Percentiles rank a stretch among this genome's conserved stretches.
These are phyloP conservation scores for Nigrospora osmanthi DNA, from an alignment of 2,329 filamentous ascomycete genomes.

Conservation along the genomic window DNA sequence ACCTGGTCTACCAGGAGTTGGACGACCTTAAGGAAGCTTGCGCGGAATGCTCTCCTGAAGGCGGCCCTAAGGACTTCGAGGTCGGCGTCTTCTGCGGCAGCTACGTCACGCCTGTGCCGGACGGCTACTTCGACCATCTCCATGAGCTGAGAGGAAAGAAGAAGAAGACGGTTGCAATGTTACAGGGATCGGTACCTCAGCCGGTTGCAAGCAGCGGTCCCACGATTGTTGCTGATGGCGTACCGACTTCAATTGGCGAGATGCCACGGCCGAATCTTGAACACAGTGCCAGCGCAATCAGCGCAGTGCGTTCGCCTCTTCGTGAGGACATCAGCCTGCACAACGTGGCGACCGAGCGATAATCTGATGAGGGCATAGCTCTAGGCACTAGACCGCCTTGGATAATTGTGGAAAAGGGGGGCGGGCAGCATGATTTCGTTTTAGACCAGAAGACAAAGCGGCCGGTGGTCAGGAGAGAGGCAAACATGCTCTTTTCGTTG, in stretches of 20 bases:
- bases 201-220: slow-evolving; percentile 11
- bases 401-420: too few relatives aligned
- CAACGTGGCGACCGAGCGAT: slow-evolving; percentile 11
- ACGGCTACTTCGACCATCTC: slow-evolving; percentile 76
- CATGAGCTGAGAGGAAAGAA: slow-evolving; percentile 65
- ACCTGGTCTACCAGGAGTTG: slow-evolving; percentile 70
- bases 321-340: slow-evolving; percentile 16
- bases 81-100: slow-evolving; percentile 86
- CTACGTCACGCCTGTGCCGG: slow-evolving; percentile 74
- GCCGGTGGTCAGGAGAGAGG: too few relatives aligned
- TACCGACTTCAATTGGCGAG: slow-evolving; percentile 4
- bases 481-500: too few relatives aligned
- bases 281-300: slow-evolving; percentile 3
- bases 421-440: too few relatives aligned
- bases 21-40: slow-evolving; percentile 76
- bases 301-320: slow-evolving; percentile 3
- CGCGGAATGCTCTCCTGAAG: slow-evolving; percentile 56
- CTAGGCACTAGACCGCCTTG: too few relatives aligned
- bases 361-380: too few relatives aligned
- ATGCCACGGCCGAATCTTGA: slow-evolving; percentile 1
- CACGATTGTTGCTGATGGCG: slow-evolving; percentile 6
- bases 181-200: slow-evolving; percentile 4
- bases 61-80: slow-evolving; percentile 62
- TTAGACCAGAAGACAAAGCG: too few relatives aligned
- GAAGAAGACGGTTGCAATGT: slow-evolving; percentile 34